Conservation (phyloP, 2,329 filamentous ascomycete genomes). For the Cadophora luteo-olivacea region DNA sequence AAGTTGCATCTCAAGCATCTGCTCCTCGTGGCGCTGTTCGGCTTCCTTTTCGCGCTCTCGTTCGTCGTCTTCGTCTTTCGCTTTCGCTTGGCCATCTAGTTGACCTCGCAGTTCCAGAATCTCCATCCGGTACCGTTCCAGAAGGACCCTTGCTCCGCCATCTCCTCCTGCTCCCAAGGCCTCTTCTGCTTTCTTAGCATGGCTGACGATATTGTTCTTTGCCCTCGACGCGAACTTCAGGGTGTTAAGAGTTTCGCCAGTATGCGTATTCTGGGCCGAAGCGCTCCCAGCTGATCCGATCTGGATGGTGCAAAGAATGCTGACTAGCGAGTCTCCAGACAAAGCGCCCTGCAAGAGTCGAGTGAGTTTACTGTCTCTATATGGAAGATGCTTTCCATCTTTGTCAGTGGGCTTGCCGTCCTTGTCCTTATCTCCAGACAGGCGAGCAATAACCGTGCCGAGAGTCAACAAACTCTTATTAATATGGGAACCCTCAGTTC, state of each 20-base stretch:
- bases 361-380: constrained; percentile 97
- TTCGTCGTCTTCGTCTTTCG: constrained; percentile 72
- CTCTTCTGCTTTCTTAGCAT: constrained; percentile 94
- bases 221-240: constrained; percentile 95
- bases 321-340: constrained; percentile 92
- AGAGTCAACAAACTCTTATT: constrained; percentile 97
- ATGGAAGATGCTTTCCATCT: constrained; percentile 91
- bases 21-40: constrained; percentile 88
- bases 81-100: constrained; percentile 81
- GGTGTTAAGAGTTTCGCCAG: constrained; percentile 90
- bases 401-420: constrained; percentile 75
- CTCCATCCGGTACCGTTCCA: constrained; percentile 94
- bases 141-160: constrained; percentile 81
- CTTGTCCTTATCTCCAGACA: constrained; percentile 91
- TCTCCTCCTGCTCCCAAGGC: constrained; percentile 82
- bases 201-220: constrained; percentile 97
- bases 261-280: constrained; percentile 76
- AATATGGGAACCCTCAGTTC: constrained; percentile 95
- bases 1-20: constrained; percentile 98
- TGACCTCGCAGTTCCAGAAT: constrained; percentile 83
- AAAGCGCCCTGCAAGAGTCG: constrained; percentile 89
- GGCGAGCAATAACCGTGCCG: constrained; percentile 89
- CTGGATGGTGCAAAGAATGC: constrained; percentile 96
- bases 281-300: constrained; percentile 78
- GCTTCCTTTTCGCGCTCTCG: constrained; percentile 78